phyloP scores from a whole-genome alignment of 257 asterid species.

The Voacanga thouarsii region DNA sequence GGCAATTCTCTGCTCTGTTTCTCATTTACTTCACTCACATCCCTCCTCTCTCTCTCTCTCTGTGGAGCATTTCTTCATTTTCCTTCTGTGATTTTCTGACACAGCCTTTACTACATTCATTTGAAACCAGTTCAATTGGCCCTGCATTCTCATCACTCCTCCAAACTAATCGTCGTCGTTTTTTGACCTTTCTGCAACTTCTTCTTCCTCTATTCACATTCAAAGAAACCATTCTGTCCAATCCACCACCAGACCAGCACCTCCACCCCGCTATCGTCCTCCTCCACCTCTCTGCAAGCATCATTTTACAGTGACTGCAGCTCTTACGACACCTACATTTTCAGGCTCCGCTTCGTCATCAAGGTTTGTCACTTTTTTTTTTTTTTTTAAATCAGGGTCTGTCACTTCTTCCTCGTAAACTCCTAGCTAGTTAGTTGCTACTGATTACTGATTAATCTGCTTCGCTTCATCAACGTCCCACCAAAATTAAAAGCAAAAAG shows the following conservation, averaged over 20 bases:
- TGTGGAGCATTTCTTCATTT: not conserved
- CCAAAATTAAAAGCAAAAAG: not conserved
- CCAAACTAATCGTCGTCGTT: not conserved
- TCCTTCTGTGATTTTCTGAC: conserved; percentile 5
- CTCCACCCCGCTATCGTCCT: not conserved
- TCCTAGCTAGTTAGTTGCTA: not conserved
- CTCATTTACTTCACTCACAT: not conserved
- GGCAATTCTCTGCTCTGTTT: not conserved
- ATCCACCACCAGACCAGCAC: not conserved
- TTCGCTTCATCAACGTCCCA: not conserved
- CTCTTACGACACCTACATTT: not conserved
- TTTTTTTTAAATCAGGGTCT: too few species aligned
- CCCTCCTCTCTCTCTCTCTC: not conserved
- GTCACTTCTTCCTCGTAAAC: too few species aligned
- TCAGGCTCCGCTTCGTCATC: not conserved
- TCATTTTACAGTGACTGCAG: not conserved
- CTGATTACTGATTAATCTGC: not conserved
- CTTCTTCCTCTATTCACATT: not conserved
- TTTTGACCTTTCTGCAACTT: not conserved
- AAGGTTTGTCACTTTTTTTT: not conserved
- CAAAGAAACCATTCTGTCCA: not conserved
- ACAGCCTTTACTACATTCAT: conserved; percentile 4
- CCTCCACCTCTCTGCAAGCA: not conserved
- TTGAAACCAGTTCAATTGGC: conserved; percentile 1
- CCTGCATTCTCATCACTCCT: not conserved